These are phyloP conservation scores for Aspergillus oerlinghausenensis DNA, from an alignment of 2,329 filamentous ascomycete genomes.

Conservation along the genomic window DNA sequence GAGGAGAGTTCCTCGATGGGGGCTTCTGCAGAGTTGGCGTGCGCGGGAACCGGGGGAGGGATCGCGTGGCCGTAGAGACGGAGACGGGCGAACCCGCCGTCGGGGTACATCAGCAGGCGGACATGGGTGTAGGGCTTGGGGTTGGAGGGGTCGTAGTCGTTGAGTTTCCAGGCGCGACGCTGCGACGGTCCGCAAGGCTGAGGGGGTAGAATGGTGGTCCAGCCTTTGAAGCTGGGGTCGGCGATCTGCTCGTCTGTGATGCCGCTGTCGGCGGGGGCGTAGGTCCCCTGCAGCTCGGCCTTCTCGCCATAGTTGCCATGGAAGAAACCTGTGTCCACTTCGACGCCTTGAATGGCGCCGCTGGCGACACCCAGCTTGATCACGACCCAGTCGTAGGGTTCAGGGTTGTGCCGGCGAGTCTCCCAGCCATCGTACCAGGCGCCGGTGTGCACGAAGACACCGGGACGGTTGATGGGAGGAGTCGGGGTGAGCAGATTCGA, in stretches of 20 bases:
- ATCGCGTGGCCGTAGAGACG: conserved; percentile 41
- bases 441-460: conserved; percentile 56
- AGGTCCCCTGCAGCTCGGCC: conserved; percentile 36
- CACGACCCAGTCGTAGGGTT: conserved; percentile 57
- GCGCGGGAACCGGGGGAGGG: conserved; percentile 22
- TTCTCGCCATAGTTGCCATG: conserved; percentile 44
- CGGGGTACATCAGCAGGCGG: conserved; percentile 43
- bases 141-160: conserved; percentile 16
- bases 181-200: conserved; percentile 38
- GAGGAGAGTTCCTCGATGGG: conserved; percentile 38
- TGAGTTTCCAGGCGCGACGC: conserved; percentile 39
- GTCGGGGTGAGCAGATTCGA: conserved; percentile 56
- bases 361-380: conserved; percentile 52
- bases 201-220: conserved; percentile 37
- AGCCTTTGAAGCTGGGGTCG: conserved; percentile 30
- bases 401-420: conserved; percentile 56
- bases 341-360: conserved; percentile 38
- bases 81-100: conserved; percentile 42
- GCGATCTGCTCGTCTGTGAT: conserved; percentile 28
- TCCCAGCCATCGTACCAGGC: conserved; percentile 65
- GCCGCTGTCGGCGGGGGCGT: conserved; percentile 16
- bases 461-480: conserved; percentile 52
- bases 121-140: conserved; percentile 40
- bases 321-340: conserved; percentile 44
- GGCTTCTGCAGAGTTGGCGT: background rate